These are phyloP conservation scores for Colletotrichum cereale DNA, from an alignment of 2,329 filamentous ascomycete species.

Conservation along the genomic window DNA sequence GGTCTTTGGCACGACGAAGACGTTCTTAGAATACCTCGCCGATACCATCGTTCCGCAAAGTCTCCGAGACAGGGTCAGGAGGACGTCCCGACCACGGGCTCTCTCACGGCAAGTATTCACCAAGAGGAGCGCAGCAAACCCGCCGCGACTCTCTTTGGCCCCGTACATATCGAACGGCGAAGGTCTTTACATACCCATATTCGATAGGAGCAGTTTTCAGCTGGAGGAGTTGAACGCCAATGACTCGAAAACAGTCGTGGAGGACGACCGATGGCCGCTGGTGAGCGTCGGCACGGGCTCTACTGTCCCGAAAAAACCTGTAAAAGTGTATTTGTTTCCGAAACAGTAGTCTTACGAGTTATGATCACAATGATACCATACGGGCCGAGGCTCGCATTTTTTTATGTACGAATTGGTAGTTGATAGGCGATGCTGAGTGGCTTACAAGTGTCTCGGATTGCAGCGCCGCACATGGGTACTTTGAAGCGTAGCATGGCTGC, in stretches of 20 bases:
- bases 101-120: slow-evolving; percentile 8
- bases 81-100: background rate
- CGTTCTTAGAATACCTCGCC: slow-evolving; percentile 43
- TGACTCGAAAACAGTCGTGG: slow-evolving; percentile 10
- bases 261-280: slow-evolving; percentile 28
- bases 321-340: slow-evolving; percentile 31
- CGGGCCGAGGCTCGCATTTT: slow-evolving; percentile 7
- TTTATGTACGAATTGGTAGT: background rate
- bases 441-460: no score
- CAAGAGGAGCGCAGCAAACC: background rate
- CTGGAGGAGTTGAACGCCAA: slow-evolving; percentile 23
- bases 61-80: slow-evolving; percentile 2
- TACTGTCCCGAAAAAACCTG: slow-evolving; percentile 12
- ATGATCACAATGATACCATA: slow-evolving; percentile 38
- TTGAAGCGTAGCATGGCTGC: background rate
- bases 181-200: slow-evolving; percentile 13
- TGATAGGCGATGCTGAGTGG: no score
- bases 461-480: background rate
- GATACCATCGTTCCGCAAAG: slow-evolving; percentile 39
- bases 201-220: slow-evolving; percentile 12
- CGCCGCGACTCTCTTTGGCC: slow-evolving; percentile 25
- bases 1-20: slow-evolving; percentile 46
- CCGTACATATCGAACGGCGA: slow-evolving; percentile 16
- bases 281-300: background rate
- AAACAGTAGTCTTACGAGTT: slow-evolving; percentile 36